Evolutionary conservation across 2,329 filamentous ascomycete species (phyloP).

Genomic region (Neonectria punicea): DNA sequence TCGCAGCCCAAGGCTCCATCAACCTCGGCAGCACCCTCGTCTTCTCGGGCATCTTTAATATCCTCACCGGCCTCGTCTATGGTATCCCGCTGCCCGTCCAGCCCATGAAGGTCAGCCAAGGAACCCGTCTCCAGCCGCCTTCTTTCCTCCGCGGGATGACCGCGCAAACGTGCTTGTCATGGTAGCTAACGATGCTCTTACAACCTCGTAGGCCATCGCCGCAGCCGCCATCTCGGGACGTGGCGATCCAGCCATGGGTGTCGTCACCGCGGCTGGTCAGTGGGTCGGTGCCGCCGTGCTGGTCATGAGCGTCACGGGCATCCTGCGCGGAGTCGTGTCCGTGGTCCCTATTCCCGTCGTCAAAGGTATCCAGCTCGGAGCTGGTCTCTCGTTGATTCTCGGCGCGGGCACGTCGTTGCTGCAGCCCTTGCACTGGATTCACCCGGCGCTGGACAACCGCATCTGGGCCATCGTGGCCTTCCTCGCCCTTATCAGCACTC

Average conservation of each 20-base stretch:
- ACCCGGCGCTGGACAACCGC: constrained; percentile 79
- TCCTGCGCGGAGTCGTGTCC: constrained; percentile 78
- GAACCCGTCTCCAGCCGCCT: background rate
- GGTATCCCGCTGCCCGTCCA: constrained; percentile 92
- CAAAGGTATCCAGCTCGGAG: constrained; percentile 94
- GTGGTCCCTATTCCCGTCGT: constrained; percentile 87
- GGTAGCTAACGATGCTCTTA: background rate
- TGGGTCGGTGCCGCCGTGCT: constrained; percentile 80
- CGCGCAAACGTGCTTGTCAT: background rate
- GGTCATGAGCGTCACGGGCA: constrained; percentile 80
- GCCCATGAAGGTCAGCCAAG: constrained; percentile 72
- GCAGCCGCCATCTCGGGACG: constrained; percentile 83
- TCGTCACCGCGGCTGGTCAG: constrained; percentile 80
- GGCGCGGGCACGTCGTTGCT: constrained; percentile 78
- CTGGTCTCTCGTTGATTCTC: constrained; percentile 84
- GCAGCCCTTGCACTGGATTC: constrained; percentile 73
- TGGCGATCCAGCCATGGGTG: constrained; percentile 60
- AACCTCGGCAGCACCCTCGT: constrained; percentile 85
- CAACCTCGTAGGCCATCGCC: constrained; percentile 74
- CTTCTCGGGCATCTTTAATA: constrained; percentile 88
- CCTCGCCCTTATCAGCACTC: constrained; percentile 74
- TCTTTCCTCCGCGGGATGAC: background rate
- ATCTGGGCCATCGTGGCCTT: constrained; percentile 82
- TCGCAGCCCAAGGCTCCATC: constrained; percentile 81
- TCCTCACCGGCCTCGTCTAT: constrained; percentile 83